phyloP scores from a whole-genome alignment of 2,329 filamentous ascomycete species.

The Colletotrichum noveboracense region DNA sequence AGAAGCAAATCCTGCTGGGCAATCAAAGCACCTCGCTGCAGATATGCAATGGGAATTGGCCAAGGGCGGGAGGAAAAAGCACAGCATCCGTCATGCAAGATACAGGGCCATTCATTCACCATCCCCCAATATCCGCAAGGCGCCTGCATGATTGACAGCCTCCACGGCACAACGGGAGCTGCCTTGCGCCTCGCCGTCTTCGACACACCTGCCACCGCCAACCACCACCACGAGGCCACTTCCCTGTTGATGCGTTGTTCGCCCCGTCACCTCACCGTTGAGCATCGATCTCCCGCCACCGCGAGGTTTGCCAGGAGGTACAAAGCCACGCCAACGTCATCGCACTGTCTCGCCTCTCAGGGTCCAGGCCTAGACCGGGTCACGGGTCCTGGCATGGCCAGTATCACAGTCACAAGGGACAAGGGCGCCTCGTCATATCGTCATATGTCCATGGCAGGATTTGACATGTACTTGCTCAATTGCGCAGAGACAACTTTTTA shows the following conservation, averaged over 20 bases:
- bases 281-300: neutral
- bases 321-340: conserved; percentile 18
- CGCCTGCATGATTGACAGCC: neutral
- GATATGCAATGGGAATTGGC: neutral
- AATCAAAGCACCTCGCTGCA: neutral
- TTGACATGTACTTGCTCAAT: neutral
- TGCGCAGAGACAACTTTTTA: conserved; percentile 12
- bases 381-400: neutral
- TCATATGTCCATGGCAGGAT: neutral
- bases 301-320: neutral
- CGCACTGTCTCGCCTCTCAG: conserved; percentile 9
- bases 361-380: conserved; percentile 1
- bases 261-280: neutral
- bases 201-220: neutral
- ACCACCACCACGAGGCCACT: neutral
- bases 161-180: neutral
- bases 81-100: neutral
- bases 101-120: neutral
- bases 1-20: neutral
- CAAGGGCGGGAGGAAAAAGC: neutral
- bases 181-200: neutral
- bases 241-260: neutral
- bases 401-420: neutral
- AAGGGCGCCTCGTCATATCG: neutral
- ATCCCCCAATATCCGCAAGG: neutral